These are phyloP conservation scores for Albugo laibachii DNA, from an alignment of 352 stramenopile species.

Conservation along the genomic window DNA sequence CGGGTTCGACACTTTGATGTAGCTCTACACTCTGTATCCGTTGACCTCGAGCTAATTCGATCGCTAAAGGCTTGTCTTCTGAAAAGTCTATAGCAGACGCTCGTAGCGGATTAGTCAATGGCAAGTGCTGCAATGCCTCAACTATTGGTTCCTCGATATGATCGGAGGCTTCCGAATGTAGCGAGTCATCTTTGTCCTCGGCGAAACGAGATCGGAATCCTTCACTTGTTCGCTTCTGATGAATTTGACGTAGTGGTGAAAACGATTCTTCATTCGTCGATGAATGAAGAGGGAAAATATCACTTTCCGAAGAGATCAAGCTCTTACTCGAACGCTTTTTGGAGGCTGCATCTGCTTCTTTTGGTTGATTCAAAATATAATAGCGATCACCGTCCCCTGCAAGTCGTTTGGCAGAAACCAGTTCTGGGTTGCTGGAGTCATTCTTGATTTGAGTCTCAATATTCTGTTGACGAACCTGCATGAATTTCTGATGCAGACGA, in stretches of 20 bases:
- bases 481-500: constrained; percentile 72
- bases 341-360: background rate
- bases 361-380: constrained; percentile 20
- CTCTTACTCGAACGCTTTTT: background rate
- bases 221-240: background rate
- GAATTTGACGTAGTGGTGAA: background rate
- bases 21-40: too few relatives aligned
- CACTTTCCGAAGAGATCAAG: too few relatives aligned
- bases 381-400: constrained; percentile 15
- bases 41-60: too few relatives aligned
- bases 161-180: too few relatives aligned
- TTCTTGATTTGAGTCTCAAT: background rate
- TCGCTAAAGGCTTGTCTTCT: too few relatives aligned
- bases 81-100: too few relatives aligned
- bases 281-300: too few relatives aligned
- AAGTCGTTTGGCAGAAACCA: background rate
- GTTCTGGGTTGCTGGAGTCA: constrained; percentile 16
- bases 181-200: too few relatives aligned
- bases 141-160: too few relatives aligned
- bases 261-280: background rate
- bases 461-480: background rate
- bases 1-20: background rate
- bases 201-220: background rate
- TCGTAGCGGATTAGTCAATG: too few relatives aligned
- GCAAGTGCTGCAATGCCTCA: too few relatives aligned